These are phyloP conservation scores for Elsinoe arachidis DNA, from an alignment of 2,329 filamentous ascomycete species.

Conservation along the genomic window DNA sequence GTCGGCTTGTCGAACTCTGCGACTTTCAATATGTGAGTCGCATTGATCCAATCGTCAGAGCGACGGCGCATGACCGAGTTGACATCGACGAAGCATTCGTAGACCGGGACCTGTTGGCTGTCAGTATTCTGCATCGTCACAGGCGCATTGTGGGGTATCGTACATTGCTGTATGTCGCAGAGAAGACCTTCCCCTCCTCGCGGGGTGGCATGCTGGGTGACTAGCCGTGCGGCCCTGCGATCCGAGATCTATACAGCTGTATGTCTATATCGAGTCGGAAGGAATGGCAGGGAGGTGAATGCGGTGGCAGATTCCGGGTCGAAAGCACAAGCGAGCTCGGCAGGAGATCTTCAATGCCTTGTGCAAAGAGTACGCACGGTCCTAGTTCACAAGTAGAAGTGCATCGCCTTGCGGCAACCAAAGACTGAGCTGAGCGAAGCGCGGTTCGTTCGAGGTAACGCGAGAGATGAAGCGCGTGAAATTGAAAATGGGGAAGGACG, in stretches of 20 bases:
- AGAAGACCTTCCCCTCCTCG: slow-evolving; percentile 45
- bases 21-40: slow-evolving; percentile 96
- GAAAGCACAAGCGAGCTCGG: slow-evolving; percentile 4
- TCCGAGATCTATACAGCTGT: background rate
- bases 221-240: background rate
- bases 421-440: slow-evolving; percentile 1
- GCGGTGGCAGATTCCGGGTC: background rate
- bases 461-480: slow-evolving; percentile 10
- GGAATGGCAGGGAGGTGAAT: background rate
- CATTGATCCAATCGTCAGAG: slow-evolving; percentile 95
- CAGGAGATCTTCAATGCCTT: slow-evolving; percentile 1
- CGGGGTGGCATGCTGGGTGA: slow-evolving; percentile 18
- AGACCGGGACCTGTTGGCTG: slow-evolving; percentile 70
- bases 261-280: too few species aligned
- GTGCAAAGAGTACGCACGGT: slow-evolving; percentile 8
- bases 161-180: slow-evolving; percentile 58
- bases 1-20: slow-evolving; percentile 96
- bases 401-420: slow-evolving; percentile 3
- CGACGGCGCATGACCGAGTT: slow-evolving; percentile 96
- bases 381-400: slow-evolving; percentile 1
- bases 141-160: slow-evolving; percentile 7
- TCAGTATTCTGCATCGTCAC: slow-evolving; percentile 11
- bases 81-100: slow-evolving; percentile 77
- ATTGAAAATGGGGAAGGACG: slow-evolving; percentile 12
- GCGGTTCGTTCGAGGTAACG: slow-evolving; percentile 1